Evolutionary conservation across 2,329 filamentous ascomycete genomes (phyloP).

Genomic region (Pseudocercospora eumusae): DNA sequence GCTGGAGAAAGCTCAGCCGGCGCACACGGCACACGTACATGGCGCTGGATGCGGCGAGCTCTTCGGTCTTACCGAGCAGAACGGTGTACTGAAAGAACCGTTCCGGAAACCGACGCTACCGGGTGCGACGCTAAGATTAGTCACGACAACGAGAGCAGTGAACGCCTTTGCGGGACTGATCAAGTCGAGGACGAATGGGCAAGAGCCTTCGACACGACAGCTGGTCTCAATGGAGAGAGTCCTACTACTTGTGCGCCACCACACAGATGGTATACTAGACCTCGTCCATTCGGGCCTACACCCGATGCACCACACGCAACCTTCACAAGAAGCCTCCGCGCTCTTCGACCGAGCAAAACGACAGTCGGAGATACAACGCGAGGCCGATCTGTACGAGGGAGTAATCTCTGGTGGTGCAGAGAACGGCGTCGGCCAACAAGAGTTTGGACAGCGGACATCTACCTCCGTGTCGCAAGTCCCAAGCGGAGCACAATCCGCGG

Average conservation of each 20-base stretch:
- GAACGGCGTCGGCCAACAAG: constrained; percentile 3
- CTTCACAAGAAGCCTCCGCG: not conserved
- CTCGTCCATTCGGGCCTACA: not conserved
- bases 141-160: constrained; percentile 26
- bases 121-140: constrained; percentile 25
- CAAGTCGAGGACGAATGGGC: constrained; percentile 5
- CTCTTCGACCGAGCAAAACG: not conserved
- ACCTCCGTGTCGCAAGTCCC: constrained; percentile 32
- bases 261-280: not conserved
- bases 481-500: constrained; percentile 17
- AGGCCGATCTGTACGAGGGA: not conserved
- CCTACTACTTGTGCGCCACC: not conserved
- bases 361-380: not conserved
- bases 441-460: constrained; percentile 28
- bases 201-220: constrained; percentile 4
- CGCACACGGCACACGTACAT: constrained; percentile 30
- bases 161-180: constrained; percentile 19
- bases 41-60: constrained; percentile 15
- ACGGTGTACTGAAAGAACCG: constrained; percentile 10
- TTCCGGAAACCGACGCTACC: constrained; percentile 14
- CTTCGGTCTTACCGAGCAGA: constrained; percentile 13
- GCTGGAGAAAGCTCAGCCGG: constrained; percentile 23
- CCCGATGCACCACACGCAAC: not conserved
- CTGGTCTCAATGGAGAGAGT: constrained; percentile 14
- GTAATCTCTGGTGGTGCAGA: not conserved